Evolutionary conservation across 306 rosid genomes (phyloP).

Genomic region (Oemleria cerasiformis): DNA sequence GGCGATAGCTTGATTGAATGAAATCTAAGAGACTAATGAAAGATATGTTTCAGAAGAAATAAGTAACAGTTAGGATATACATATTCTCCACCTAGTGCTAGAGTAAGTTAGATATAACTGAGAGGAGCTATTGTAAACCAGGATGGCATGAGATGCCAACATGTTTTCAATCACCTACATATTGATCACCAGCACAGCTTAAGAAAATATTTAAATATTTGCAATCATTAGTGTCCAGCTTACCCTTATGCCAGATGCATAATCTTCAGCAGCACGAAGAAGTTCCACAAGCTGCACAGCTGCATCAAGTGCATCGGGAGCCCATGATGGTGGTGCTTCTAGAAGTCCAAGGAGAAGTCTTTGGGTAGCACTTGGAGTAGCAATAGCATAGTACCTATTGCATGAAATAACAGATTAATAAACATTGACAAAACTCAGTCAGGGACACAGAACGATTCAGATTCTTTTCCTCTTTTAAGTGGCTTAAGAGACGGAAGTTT

Average conservation of each 20-base stretch:
- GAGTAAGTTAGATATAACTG: too few species aligned
- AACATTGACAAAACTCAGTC: conserved; percentile 1
- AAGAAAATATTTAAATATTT: conserved; percentile 11
- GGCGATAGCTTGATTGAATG: not conserved
- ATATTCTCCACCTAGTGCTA: not conserved
- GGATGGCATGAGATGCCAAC: not conserved
- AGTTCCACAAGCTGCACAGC: conserved; percentile 98
- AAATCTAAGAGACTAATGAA: not conserved
- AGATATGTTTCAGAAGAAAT: not conserved
- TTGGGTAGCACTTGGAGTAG: conserved; percentile 99
- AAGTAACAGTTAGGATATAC: not conserved
- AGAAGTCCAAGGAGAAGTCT: conserved; percentile 97
- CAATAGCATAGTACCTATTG: conserved; percentile 92
- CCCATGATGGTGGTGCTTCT: conserved; percentile 99
- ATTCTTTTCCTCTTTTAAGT: not conserved
- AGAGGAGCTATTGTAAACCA: conserved; percentile 8
- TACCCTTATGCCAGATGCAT: conserved; percentile 97
- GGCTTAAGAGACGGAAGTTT: conserved; percentile 17
- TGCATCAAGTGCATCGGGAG: conserved; percentile 99
- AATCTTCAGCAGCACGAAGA: conserved; percentile 99
- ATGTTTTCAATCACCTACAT: conserved; percentile 1
- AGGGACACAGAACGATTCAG: conserved; percentile 6
- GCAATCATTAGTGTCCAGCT: conserved; percentile 34
- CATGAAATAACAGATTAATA: conserved; percentile 12
- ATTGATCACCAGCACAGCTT: conserved; percentile 11